These are phyloP conservation scores for Rubia tinctorum DNA, from an alignment of 305 asterid species.

Conservation along the genomic window DNA sequence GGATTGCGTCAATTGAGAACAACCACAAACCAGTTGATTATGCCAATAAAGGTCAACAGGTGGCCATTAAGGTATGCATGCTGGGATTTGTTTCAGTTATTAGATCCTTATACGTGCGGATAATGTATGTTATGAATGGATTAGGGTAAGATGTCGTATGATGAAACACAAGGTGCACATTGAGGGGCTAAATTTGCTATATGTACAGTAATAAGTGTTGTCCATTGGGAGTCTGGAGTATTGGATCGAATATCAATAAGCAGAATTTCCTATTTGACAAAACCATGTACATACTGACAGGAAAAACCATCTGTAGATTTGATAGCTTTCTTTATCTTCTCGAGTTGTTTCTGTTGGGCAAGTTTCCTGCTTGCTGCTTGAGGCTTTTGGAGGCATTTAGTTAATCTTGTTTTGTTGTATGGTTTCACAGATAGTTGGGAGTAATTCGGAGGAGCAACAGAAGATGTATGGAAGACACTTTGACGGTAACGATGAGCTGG, in stretches of 20 bases:
- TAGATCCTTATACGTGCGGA: background rate
- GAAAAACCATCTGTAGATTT: background rate
- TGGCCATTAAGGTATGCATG: conserved; percentile 88
- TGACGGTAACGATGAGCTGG: conserved; percentile 90
- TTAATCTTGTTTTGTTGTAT: conserved; percentile 4
- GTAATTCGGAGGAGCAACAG: conserved; percentile 86
- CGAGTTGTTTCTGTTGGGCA: background rate
- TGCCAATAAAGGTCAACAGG: conserved; percentile 93
- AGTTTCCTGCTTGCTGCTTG: background rate
- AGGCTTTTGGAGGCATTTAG: background rate
- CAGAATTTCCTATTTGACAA: background rate
- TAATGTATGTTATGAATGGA: background rate
- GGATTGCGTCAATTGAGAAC: conserved; percentile 90
- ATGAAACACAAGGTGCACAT: background rate
- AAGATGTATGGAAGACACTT: conserved; percentile 97
- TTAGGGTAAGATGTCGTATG: background rate
- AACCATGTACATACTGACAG: background rate
- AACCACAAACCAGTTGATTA: conserved; percentile 85
- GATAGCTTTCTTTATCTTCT: background rate
- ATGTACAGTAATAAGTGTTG: background rate
- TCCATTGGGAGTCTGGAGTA: background rate
- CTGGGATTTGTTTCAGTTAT: conserved; percentile 8
- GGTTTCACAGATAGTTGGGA: conserved; percentile 62
- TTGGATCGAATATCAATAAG: background rate
- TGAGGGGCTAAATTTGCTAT: background rate